These are phyloP conservation scores for Cordyceps tenuipes DNA, from an alignment of 2,329 filamentous ascomycete species.

Conservation along the genomic window DNA sequence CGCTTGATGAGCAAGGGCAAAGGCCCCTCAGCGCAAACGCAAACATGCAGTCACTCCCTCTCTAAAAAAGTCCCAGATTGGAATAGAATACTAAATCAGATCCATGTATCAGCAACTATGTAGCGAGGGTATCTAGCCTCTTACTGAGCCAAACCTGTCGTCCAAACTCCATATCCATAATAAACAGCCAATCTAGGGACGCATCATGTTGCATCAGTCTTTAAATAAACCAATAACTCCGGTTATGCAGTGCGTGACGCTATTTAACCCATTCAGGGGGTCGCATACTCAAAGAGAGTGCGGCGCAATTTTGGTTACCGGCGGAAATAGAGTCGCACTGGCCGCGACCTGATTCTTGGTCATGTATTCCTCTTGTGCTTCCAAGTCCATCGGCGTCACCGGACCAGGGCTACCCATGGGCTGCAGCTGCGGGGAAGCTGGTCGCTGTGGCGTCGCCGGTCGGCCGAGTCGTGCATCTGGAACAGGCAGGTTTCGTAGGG, in stretches of 20 bases:
- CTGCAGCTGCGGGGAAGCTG: constrained; percentile 39
- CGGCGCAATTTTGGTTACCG: not conserved
- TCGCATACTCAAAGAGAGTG: constrained; percentile 5
- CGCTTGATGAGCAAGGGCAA: not conserved
- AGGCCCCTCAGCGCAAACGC: too few relatives aligned
- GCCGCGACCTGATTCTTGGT: not conserved
- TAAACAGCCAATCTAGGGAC: not conserved
- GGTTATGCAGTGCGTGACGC: not conserved
- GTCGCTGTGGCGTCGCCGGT: constrained; percentile 33
- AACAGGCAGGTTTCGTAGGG: constrained; percentile 27
- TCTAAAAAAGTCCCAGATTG: too few relatives aligned
- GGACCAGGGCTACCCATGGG: constrained; percentile 52
- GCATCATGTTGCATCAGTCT: not conserved
- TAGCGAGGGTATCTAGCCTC: constrained; percentile 10
- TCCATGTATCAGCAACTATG: not conserved
- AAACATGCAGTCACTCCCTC: too few relatives aligned
- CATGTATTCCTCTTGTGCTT: constrained; percentile 15
- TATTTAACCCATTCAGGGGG: not conserved
- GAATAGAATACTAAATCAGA: too few relatives aligned
- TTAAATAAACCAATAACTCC: constrained; percentile 5
- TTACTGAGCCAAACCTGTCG: not conserved
- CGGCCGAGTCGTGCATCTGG: constrained; percentile 30
- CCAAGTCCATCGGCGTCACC: constrained; percentile 53
- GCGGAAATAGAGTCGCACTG: not conserved
- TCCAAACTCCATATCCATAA: not conserved